phyloP scores from a whole-genome alignment of 2,329 filamentous ascomycete species.

The Cordyceps tenuipes region DNA sequence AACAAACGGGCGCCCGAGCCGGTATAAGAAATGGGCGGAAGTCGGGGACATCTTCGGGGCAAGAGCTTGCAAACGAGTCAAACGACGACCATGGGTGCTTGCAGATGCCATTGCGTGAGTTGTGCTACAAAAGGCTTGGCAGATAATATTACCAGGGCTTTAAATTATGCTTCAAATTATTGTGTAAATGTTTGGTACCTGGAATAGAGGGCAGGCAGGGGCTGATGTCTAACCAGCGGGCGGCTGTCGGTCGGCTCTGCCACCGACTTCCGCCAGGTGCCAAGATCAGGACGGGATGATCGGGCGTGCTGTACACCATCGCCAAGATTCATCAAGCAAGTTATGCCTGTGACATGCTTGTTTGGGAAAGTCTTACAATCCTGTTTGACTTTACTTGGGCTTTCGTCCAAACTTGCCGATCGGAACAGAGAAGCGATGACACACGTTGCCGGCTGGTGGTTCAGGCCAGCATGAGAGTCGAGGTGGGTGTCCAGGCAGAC shows the following conservation, averaged over 20 bases:
- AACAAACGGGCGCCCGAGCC: slow-evolving; percentile 5
- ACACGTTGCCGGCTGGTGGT: too few species aligned
- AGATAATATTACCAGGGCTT: not conserved
- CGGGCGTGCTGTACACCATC: not conserved
- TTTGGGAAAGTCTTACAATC: not conserved
- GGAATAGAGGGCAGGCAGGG: not conserved
- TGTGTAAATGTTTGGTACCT: not conserved
- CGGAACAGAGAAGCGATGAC: too few species aligned
- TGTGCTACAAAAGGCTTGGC: not conserved
- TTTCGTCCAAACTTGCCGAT: too few species aligned
- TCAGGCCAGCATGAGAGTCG: too few species aligned
- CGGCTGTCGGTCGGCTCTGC: not conserved
- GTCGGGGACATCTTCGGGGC: not conserved
- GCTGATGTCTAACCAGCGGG: not conserved
- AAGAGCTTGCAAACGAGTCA: not conserved
- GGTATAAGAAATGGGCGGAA: not conserved
- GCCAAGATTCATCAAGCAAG: not conserved
- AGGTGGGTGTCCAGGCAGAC: too few species aligned
- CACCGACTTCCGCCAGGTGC: slow-evolving; percentile 1
- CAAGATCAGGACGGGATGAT: not conserved
- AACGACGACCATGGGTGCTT: not conserved
- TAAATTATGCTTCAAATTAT: not conserved
- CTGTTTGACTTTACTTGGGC: too few species aligned
- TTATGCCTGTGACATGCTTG: not conserved
- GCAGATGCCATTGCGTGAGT: not conserved